Evolutionary conservation across 306 rosid species (phyloP).

Genomic region (Prosopis cineraria): DNA sequence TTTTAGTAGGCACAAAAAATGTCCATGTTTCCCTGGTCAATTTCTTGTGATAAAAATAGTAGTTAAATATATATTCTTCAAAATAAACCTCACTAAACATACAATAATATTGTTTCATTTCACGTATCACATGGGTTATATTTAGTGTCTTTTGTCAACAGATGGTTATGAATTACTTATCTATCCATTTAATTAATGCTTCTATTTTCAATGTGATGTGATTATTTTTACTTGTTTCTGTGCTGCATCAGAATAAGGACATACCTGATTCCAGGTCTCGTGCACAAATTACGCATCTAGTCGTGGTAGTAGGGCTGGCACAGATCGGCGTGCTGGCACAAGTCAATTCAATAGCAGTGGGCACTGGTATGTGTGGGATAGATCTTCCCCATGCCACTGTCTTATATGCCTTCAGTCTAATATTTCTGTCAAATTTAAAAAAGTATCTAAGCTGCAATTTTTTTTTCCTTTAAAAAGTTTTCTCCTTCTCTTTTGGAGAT

Average conservation of each 20-base stretch:
- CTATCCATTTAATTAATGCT: not conserved
- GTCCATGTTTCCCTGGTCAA: not conserved
- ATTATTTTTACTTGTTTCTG: not conserved
- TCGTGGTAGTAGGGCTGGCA: constrained; percentile 55
- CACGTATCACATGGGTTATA: not conserved
- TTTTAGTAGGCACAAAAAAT: not conserved
- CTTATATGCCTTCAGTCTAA: not conserved
- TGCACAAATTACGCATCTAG: constrained; percentile 50
- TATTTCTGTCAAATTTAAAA: not conserved
- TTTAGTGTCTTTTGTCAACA: not conserved
- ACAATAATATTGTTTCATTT: not conserved
- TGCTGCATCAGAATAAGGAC: constrained; percentile 64
- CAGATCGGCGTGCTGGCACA: constrained; percentile 74
- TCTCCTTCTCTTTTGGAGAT: constrained; percentile 30
- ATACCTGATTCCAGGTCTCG: constrained; percentile 75
- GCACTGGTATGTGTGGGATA: constrained; percentile 64
- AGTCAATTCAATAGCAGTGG: constrained; percentile 60
- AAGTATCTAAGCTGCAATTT: not conserved
- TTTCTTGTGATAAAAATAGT: not conserved
- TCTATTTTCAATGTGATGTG: constrained; percentile 1
- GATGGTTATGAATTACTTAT: not conserved
- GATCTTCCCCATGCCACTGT: not conserved
- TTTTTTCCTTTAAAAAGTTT: not conserved
- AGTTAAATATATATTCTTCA: not conserved
- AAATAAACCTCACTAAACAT: not conserved